Evolutionary conservation across 169 alveolate genomes (phyloP).

Genomic region (Sarcocystis neurona): DNA sequence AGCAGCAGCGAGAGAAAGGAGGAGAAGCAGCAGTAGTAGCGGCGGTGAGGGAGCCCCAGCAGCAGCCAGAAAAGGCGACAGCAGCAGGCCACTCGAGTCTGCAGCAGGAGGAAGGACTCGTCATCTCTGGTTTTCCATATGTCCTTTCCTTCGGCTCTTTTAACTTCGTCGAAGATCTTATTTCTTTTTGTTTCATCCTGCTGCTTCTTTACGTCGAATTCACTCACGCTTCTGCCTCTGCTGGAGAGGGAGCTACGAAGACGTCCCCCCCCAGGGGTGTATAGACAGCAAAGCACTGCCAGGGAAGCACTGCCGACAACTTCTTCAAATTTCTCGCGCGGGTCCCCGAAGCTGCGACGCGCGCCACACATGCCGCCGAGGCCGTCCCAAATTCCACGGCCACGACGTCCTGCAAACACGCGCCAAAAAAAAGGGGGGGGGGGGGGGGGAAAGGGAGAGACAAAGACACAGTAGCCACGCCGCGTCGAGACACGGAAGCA

Average conservation of each 20-base stretch:
- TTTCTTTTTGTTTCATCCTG: not conserved
- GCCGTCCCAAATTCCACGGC: constrained; percentile 50
- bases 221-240: constrained; percentile 53
- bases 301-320: constrained; percentile 11
- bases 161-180: not conserved
- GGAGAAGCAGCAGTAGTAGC: too few relatives aligned
- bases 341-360: constrained; percentile 1
- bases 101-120: too few relatives aligned
- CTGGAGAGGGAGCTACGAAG: constrained; percentile 46
- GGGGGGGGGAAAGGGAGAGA: too few relatives aligned
- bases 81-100: too few relatives aligned
- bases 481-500: too few relatives aligned
- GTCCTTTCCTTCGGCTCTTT: too few relatives aligned
- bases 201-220: not conserved
- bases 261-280: constrained; percentile 13
- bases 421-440: too few relatives aligned
- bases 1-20: too few relatives aligned
- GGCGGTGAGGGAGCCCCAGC: too few relatives aligned
- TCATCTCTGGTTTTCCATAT: too few relatives aligned
- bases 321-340: not conserved
- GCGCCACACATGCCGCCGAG: constrained; percentile 38
- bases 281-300: constrained; percentile 53
- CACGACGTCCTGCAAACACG: constrained; percentile 40
- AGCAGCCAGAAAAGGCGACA: too few relatives aligned
- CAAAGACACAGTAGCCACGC: too few relatives aligned